A percentile compares a stretch with the other conserved stretches of the same genome.
Conservation (phyloP, 2,329 filamentous ascomycete species). For the Blastomyces gilchristii region DNA sequence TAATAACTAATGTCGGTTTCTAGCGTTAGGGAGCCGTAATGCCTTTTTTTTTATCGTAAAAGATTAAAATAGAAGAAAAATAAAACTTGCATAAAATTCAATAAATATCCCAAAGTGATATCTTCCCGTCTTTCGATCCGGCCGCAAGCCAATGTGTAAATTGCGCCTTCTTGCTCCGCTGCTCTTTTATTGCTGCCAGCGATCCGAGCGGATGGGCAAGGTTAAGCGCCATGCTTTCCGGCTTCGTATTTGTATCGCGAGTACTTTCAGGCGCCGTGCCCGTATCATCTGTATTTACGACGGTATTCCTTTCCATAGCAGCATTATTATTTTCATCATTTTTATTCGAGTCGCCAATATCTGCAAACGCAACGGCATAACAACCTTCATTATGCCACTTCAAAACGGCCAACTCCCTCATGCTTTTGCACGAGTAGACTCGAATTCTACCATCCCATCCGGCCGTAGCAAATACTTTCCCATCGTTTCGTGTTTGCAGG, state of each 20-base stretch:
- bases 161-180: slow-evolving; percentile 54
- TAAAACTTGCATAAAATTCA: slow-evolving; percentile 33
- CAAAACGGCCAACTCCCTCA: slow-evolving; percentile 81
- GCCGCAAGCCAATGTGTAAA: slow-evolving; percentile 78
- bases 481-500: slow-evolving; percentile 66
- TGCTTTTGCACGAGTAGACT: slow-evolving; percentile 67
- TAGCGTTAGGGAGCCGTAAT: neutral
- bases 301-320: slow-evolving; percentile 7
- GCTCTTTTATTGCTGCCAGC: slow-evolving; percentile 49
- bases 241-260: slow-evolving; percentile 8
- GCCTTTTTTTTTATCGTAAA: slow-evolving; percentile 12
- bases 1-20: slow-evolving; percentile 10
- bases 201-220: slow-evolving; percentile 14
- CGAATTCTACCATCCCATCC: slow-evolving; percentile 81
- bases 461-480: slow-evolving; percentile 73
- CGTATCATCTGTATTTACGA: slow-evolving; percentile 9
- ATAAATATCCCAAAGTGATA: slow-evolving; percentile 93
- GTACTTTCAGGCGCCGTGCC: neutral
- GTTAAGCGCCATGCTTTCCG: slow-evolving; percentile 5
- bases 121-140: slow-evolving; percentile 88
- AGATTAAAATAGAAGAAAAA: neutral
- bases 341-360: slow-evolving; percentile 10
- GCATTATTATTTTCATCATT: neutral
- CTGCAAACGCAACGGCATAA: slow-evolving; percentile 66
- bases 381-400: slow-evolving; percentile 91